phyloP scores from a whole-genome alignment of 129 eudicot genomes.

The Centaurea solstitialis region DNA sequence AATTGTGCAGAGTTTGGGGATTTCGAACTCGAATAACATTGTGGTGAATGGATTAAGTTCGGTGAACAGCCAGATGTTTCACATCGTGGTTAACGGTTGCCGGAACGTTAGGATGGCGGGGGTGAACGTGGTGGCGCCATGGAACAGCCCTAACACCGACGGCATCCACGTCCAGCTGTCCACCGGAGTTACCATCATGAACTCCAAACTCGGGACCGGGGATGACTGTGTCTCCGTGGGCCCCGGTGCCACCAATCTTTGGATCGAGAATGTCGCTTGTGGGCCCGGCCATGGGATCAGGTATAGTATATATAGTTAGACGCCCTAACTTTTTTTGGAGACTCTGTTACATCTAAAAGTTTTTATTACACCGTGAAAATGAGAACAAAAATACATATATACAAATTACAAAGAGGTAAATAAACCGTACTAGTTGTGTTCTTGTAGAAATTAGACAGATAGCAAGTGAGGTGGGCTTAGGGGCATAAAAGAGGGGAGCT shows the following conservation, averaged over 20 bases:
- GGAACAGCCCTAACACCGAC: constrained; percentile 76
- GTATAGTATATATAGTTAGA: constrained; percentile 14
- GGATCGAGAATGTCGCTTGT: constrained; percentile 58
- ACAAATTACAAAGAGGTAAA: no score
- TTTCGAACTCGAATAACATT: constrained; percentile 54
- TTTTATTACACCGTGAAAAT: no score
- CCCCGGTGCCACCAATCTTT: constrained; percentile 57
- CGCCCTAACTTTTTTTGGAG: no score
- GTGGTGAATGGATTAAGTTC: constrained; percentile 49
- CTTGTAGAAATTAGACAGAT: no score
- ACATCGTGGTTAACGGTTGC: constrained; percentile 64
- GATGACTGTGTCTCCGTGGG: constrained; percentile 84
- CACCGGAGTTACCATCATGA: constrained; percentile 44
- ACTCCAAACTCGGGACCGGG: constrained; percentile 64
- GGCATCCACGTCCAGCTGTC: constrained; percentile 73
- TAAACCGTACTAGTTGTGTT: no score
- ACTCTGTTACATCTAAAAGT: no score
- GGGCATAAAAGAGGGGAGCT: no score
- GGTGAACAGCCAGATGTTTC: constrained; percentile 70
- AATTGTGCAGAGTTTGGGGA: constrained; percentile 56
- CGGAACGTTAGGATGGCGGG: constrained; percentile 45
- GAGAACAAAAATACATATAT: no score
- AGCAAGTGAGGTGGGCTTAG: no score
- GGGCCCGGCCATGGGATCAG: constrained; percentile 93
- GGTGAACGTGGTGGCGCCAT: constrained; percentile 50